Evolutionary conservation across 1,139 yeast genomes (phyloP).

Genomic region (Suhomyces ambrosiae): DNA sequence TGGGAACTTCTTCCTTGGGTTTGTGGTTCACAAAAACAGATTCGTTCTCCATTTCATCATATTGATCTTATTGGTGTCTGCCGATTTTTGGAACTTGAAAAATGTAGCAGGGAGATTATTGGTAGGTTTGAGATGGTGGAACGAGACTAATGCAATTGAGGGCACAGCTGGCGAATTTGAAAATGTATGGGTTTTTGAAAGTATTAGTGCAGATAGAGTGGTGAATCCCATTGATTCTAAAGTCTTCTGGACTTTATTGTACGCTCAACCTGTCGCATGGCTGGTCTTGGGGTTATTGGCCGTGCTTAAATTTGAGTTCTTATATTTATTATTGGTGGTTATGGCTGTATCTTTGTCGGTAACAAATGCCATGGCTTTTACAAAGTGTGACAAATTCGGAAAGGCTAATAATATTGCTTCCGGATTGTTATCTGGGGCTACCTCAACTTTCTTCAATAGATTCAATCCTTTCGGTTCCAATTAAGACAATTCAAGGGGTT

Average conservation of each 20-base stretch:
- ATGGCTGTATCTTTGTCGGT: conserved; percentile 72
- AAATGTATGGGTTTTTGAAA: conserved; percentile 86
- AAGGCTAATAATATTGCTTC: conserved; percentile 67
- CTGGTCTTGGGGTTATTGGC: conserved; percentile 72
- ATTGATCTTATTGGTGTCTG: conserved; percentile 72
- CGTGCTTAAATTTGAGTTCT: conserved; percentile 70
- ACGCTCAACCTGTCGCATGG: conserved; percentile 80
- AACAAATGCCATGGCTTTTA: conserved; percentile 86
- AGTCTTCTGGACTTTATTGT: conserved; percentile 81
- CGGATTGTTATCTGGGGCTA: conserved; percentile 51
- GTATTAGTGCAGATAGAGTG: conserved; percentile 77
- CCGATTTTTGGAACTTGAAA: conserved; percentile 93
- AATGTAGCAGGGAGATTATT: conserved; percentile 86
- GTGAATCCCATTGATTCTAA: conserved; percentile 91
- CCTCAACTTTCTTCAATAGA: conserved; percentile 50
- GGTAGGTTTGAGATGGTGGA: conserved; percentile 97
- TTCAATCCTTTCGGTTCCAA: conserved; percentile 42
- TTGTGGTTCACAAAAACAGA: conserved; percentile 46
- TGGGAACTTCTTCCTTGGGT: conserved; percentile 61
- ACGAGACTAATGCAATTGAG: conserved; percentile 52
- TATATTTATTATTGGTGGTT: conserved; percentile 65
- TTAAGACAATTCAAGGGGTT: not conserved
- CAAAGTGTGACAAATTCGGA: conserved; percentile 87
- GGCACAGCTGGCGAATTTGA: conserved; percentile 54
- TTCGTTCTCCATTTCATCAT: conserved; percentile 79